Evolutionary conservation across 116 monocot genomes (phyloP).

Genomic region (Phalaenopsis hybrid): DNA sequence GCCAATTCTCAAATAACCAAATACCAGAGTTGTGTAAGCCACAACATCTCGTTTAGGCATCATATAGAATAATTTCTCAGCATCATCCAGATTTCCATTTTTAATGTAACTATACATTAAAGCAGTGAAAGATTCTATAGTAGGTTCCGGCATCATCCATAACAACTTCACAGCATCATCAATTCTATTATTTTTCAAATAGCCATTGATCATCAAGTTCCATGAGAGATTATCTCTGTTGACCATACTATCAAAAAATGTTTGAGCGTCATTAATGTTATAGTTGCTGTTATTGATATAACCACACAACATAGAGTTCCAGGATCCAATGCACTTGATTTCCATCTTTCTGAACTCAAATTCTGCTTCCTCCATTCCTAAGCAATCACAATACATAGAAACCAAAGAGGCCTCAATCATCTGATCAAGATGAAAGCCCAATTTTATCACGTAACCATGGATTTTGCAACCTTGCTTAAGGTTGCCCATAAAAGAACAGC

Average conservation of each 20-base stretch:
- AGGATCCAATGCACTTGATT: conserved; percentile 35
- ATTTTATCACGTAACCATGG: conserved; percentile 44
- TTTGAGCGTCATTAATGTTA: conserved; percentile 31
- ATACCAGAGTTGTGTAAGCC: conserved; percentile 48
- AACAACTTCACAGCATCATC: conserved; percentile 37
- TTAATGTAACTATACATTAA: conserved; percentile 41
- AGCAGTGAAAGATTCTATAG: conserved; percentile 31
- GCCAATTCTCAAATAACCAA: conserved; percentile 41
- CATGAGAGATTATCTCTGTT: conserved; percentile 33
- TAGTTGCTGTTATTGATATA: conserved; percentile 21
- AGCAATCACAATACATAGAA: conserved; percentile 43
- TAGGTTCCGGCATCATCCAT: conserved; percentile 34
- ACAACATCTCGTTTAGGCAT: conserved; percentile 46
- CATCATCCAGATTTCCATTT: conserved; percentile 30
- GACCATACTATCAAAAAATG: conserved; percentile 34
- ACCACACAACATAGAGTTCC: conserved; percentile 44
- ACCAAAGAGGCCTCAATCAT: conserved; percentile 42
- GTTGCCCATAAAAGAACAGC: conserved; percentile 30
- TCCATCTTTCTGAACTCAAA: conserved; percentile 44
- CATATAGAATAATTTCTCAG: conserved; percentile 32
- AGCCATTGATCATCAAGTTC: conserved; percentile 46
- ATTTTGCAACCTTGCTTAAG: conserved; percentile 31
- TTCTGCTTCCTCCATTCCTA: conserved; percentile 25
- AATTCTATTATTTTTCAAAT: conserved; percentile 27
- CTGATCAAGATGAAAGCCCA: conserved; percentile 33